Conservation (phyloP, 192 early-diverging fungal genomes). For the Coemansia reversa region DNA sequence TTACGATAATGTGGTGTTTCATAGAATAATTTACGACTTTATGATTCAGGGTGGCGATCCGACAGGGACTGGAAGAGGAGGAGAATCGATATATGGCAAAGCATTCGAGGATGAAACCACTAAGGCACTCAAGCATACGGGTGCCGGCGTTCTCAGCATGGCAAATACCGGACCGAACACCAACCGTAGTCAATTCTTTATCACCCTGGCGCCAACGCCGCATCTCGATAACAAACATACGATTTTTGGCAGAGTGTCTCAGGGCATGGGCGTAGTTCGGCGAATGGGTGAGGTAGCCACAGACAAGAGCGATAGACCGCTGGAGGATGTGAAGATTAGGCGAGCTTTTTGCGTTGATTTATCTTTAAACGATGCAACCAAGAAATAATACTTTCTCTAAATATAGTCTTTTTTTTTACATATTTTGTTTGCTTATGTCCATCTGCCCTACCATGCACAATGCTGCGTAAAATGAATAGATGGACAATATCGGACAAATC, state of each 20-base stretch:
- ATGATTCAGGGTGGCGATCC: slow-evolving; percentile 99
- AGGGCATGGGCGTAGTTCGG: slow-evolving; percentile 76
- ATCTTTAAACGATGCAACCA: too few species aligned
- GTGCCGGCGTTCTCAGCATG: slow-evolving; percentile 89
- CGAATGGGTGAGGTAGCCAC: slow-evolving; percentile 72
- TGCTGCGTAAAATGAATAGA: too few species aligned
- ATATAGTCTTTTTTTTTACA: too few species aligned
- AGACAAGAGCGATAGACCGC: slow-evolving; percentile 62
- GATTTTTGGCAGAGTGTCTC: slow-evolving; percentile 86
- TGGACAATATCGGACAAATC: too few species aligned
- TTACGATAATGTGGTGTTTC: slow-evolving; percentile 80
- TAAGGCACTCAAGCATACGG: slow-evolving; percentile 71
- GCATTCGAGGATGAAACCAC: slow-evolving; percentile 74
- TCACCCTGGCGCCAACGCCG: slow-evolving; percentile 68
- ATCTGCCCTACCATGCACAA: too few species aligned
- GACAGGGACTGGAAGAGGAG: slow-evolving; percentile 91
- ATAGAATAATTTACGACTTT: slow-evolving; percentile 83
- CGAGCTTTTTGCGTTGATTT: background rate
- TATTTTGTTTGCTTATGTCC: too few species aligned
- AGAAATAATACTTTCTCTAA: too few species aligned
- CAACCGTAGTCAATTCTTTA: slow-evolving; percentile 79
- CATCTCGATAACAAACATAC: slow-evolving; percentile 87
- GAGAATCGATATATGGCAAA: slow-evolving; percentile 66
- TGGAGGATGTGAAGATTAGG: slow-evolving; percentile 22
- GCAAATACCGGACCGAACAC: slow-evolving; percentile 93